Base-by-base conservation (phyloP, 2,329 filamentous ascomycete genomes). In the Chrysoporthe puriensis region DNA sequence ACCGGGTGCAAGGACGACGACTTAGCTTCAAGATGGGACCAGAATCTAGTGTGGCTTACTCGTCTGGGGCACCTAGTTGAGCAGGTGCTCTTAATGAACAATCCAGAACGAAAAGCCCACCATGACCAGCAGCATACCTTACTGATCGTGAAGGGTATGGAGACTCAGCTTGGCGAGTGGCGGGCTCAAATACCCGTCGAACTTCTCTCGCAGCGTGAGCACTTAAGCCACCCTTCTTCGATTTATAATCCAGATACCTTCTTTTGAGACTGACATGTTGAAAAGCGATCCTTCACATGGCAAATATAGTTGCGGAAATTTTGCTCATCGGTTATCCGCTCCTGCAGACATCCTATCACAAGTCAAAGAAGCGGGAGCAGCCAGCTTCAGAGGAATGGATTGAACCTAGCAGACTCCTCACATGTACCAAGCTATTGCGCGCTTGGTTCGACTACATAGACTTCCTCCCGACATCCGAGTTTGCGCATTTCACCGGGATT, bases 61-160 rank as follows among this genome's bases (percentile, higher is more conserved):
- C 78, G 82, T 7, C 68, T 84, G 3, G 76, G 81, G 6, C 79
- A 80, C 48, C 76, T 83, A 16, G 71, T 76, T 1, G 78, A 78
- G 60, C 79, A 83, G 65, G 78, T 81, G 3, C 71, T 76, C 46
- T 43, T 42, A 42, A 11, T 67, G 36, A 62, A 46, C 18, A 62
- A 42, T 21, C 26, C 32, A 7, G 46, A 44, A 11, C 52, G 48
- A 2, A 11, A 26, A n/a, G 73, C 75, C 5, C 73, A 80, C 34
- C 71, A 73, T 21, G 76, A 73, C 67, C 75, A 80, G 48, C 78
- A 83, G 66, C 82, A 85, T 57, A 77, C 75, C 26, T 74, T 76
- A 2, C 76, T 86, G 21, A 77, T 86, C 68, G 72, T 83, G n/a
- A 75, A 80, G 1, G 84, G 84, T 0, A 77, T 86, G 40, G 82